Evolutionary conservation across 1,139 yeast species (phyloP), one percentile per base, ranked within the genome.

Genomic region (Nakaseomyces bracarensis): DNA sequence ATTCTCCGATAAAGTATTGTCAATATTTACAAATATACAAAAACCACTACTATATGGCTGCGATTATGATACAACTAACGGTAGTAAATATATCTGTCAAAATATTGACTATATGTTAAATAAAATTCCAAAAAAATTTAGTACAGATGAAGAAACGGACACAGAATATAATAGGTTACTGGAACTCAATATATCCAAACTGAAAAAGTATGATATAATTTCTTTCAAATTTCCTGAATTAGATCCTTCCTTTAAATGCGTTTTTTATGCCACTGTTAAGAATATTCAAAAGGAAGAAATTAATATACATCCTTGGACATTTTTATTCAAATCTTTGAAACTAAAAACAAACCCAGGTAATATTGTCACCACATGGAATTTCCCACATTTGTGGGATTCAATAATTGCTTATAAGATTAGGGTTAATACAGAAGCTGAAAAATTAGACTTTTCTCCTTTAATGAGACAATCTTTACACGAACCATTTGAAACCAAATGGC

Each of bases 401-500:
- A 36, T 60, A 35, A 37, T 60, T 10, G 52, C 64, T 1, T 58
- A 58, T 41, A 49, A 36, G 28, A 42, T 46, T 30, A 43, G 26
- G 7, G 44, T 47, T n/a, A 40, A 35, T 18, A 18, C 36, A 2
- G 15, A 38, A 3, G 14, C 38, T 10, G 36, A 22, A 1, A 39
- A 38, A 2, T 43, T 46, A 11, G 45, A 46, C 2, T 79, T 79
- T 51, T 63, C 72, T n/a, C 82, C 94, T 0, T 68, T 85, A 29
- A 60, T 83, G 3, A 70, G 86, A 43, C 95, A 86, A 60, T 72
- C 74, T 64, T 67, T 77, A 2, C 66, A 69, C n/a, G 78, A 76
- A 33, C 84, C 84, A 2, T 72, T 66, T 51, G 96, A 87, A 58
- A 72, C 84, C 0, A 86, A 85, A 60, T 85, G 91, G 84, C 82